Percentiles rank a stretch among this genome's conserved stretches.
Conservation (phyloP, 306 rosid species). For the Ormosia semicastrata region DNA sequence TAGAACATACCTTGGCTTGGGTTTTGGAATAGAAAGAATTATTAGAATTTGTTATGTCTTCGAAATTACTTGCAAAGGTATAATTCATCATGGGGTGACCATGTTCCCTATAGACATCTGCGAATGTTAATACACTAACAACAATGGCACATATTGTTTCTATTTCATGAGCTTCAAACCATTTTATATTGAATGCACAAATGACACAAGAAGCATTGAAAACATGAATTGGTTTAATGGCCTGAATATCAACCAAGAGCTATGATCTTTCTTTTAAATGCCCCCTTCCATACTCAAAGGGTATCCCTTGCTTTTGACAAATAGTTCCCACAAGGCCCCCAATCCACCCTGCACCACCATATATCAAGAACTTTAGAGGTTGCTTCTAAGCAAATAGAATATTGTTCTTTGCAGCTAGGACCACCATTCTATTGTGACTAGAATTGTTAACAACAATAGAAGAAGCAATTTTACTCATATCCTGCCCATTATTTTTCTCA, state of each 20-base stretch:
- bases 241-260: slow-evolving; percentile 43
- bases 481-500: slow-evolving; percentile 39
- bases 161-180: slow-evolving; percentile 49
- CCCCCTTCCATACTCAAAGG: slow-evolving; percentile 49
- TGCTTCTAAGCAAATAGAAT: background rate
- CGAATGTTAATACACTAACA: slow-evolving; percentile 45
- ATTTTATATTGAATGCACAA: slow-evolving; percentile 47
- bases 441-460: slow-evolving; percentile 11
- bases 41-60: slow-evolving; percentile 30
- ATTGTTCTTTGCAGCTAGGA: slow-evolving; percentile 19
- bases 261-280: slow-evolving; percentile 46
- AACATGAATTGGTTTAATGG: slow-evolving; percentile 52
- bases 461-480: background rate
- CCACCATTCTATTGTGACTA: slow-evolving; percentile 22
- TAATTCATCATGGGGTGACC: slow-evolving; percentile 45
- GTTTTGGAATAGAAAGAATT: slow-evolving; percentile 54
- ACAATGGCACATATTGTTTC: slow-evolving; percentile 47
- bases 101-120: slow-evolving; percentile 47
- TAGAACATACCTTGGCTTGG: slow-evolving; percentile 48
- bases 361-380: slow-evolving; percentile 49
- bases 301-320: slow-evolving; percentile 48
- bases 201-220: slow-evolving; percentile 55
- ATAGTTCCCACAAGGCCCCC: slow-evolving; percentile 53
- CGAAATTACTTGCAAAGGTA: slow-evolving; percentile 46
- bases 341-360: slow-evolving; percentile 58